phyloP scores from a whole-genome alignment of 73 alveolate species.

The Stentor roeselii region DNA sequence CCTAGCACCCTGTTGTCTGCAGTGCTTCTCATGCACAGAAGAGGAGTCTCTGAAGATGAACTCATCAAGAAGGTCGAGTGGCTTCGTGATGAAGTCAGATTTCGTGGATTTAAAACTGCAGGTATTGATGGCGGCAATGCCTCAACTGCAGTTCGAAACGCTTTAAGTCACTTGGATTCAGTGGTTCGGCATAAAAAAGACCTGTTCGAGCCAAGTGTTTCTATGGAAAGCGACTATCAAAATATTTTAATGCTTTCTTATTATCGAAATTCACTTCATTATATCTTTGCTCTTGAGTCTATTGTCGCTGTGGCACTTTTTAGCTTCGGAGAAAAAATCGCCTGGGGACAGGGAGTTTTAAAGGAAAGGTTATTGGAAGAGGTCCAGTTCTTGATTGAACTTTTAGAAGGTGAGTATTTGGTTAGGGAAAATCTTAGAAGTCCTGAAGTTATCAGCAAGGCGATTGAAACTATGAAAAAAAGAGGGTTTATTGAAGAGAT shows the following conservation, averaged over 20 bases:
- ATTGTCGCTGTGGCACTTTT: slow-evolving; percentile 60
- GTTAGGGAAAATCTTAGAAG: slow-evolving; percentile 44
- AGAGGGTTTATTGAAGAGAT: slow-evolving; percentile 42
- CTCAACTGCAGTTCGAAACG: slow-evolving; percentile 43
- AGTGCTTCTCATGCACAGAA: slow-evolving; percentile 66
- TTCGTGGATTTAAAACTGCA: slow-evolving; percentile 61
- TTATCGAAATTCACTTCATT: slow-evolving; percentile 67
- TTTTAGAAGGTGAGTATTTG: slow-evolving; percentile 62
- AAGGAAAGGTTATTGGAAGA: slow-evolving; percentile 60
- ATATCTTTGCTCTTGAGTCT: slow-evolving; percentile 63
- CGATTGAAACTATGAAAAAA: slow-evolving; percentile 52
- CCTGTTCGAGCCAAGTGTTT: slow-evolving; percentile 68
- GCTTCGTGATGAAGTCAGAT: slow-evolving; percentile 50
- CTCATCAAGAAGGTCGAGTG: slow-evolving; percentile 62
- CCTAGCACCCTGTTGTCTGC: slow-evolving; percentile 80
- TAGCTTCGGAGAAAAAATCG: slow-evolving; percentile 68
- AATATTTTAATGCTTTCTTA: slow-evolving; percentile 76
- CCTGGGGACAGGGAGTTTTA: slow-evolving; percentile 61
- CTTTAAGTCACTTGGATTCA: slow-evolving; percentile 38
- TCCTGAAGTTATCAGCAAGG: slow-evolving; percentile 29
- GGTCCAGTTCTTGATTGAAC: slow-evolving; percentile 45
- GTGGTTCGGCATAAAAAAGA: slow-evolving; percentile 57
- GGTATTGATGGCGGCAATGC: slow-evolving; percentile 40
- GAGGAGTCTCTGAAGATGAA: slow-evolving; percentile 77
- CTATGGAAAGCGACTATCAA: slow-evolving; percentile 68